Percentiles rank a stretch among this genome's conserved stretches.
Evolutionary conservation across 441 rosid species (phyloP).

Genomic region (Caryocar brasiliense): DNA sequence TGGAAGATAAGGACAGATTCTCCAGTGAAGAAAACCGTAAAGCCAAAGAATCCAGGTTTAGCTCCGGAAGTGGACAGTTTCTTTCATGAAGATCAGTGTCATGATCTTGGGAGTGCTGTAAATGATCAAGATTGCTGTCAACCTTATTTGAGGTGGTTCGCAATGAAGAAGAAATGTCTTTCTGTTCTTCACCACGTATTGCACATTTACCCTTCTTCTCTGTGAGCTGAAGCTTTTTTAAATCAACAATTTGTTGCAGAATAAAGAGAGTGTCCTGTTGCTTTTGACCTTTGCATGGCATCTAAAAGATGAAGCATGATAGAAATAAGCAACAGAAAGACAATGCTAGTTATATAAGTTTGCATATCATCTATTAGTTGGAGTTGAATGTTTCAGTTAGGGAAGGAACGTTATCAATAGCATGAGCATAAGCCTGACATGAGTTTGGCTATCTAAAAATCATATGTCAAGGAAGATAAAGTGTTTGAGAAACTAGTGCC

Average conservation of each 20-base stretch:
- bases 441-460: no score
- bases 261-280: constrained; percentile 38
- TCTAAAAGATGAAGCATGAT: constrained; percentile 21
- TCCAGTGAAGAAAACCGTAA: constrained; percentile 34
- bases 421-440: no score
- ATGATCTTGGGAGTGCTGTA: constrained; percentile 19
- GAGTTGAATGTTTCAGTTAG: no score
- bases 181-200: constrained; percentile 18
- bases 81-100: constrained; percentile 17
- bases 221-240: constrained; percentile 47
- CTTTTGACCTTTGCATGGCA: constrained; percentile 15
- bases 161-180: constrained; percentile 14
- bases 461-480: no score
- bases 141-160: constrained; percentile 9
- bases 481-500: no score
- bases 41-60: constrained; percentile 31
- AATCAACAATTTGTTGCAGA: constrained; percentile 63
- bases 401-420: no score
- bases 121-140: constrained; percentile 15
- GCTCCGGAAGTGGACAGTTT: constrained; percentile 23
- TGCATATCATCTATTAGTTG: no score
- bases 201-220: constrained; percentile 20
- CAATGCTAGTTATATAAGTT: no score
- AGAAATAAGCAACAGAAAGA: background rate
- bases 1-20: constrained; percentile 34